Evolutionary conservation across 169 alveolate species (phyloP).

Genomic region (Cryptosporidium parvum): DNA sequence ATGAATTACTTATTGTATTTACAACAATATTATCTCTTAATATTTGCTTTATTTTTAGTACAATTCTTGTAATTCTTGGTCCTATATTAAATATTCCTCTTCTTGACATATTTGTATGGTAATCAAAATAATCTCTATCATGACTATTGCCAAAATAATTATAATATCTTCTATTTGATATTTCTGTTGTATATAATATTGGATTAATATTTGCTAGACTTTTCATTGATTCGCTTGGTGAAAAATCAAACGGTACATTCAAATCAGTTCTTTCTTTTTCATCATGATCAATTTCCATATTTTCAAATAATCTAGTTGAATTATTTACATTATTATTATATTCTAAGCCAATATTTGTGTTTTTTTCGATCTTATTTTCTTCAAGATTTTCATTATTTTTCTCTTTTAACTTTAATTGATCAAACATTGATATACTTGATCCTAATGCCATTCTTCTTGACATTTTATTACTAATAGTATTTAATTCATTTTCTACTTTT

Average conservation of each 20-base stretch:
- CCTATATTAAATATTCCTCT: not conserved
- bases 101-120: not conserved
- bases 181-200: slow-evolving; percentile 29
- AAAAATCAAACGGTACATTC: slow-evolving; percentile 11
- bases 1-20: not conserved
- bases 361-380: not conserved
- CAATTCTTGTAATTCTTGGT: not conserved
- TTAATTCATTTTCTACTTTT: not conserved
- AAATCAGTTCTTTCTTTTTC: not conserved
- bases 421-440: slow-evolving; percentile 27
- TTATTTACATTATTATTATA: not conserved
- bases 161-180: slow-evolving; percentile 1
- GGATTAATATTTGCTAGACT: slow-evolving; percentile 45
- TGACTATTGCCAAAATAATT: not conserved
- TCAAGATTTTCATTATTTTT: not conserved
- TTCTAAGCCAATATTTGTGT: not conserved
- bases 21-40: not conserved
- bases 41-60: not conserved
- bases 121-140: not conserved
- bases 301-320: not conserved
- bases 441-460: slow-evolving; percentile 51
- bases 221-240: slow-evolving; percentile 44
- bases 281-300: not conserved
- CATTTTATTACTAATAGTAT: not conserved
- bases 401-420: slow-evolving; percentile 17